A percentile compares a stretch with the other conserved stretches of the same genome.
Evolutionary conservation across 371 early-diverging fungal species (phyloP).

Genomic region (Mucor plumbeus): DNA sequence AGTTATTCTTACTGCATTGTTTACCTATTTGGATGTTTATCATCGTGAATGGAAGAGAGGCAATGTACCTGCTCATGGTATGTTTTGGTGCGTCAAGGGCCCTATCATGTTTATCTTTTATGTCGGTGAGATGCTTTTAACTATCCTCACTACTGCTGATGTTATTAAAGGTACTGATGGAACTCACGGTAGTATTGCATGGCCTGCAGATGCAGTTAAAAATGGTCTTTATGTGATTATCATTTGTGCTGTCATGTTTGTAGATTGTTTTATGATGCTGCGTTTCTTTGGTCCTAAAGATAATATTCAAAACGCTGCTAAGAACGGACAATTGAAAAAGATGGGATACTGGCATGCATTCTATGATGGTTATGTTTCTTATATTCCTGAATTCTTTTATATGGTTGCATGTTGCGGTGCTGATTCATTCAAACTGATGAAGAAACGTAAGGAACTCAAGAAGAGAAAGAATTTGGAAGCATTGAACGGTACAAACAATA

Average conservation of each 20-base stretch:
- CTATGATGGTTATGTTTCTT: slow-evolving; percentile 45
- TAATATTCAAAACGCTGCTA: slow-evolving; percentile 17
- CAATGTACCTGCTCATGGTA: slow-evolving; percentile 47
- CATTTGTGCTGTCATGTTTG: slow-evolving; percentile 44
- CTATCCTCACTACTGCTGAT: slow-evolving; percentile 29
- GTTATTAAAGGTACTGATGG: slow-evolving; percentile 51
- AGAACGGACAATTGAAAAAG: slow-evolving; percentile 2
- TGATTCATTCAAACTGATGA: slow-evolving; percentile 39
- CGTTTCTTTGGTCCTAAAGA: slow-evolving; percentile 40
- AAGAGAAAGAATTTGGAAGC: slow-evolving; percentile 17
- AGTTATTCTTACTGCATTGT: slow-evolving; percentile 46
- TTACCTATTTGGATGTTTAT: slow-evolving; percentile 51
- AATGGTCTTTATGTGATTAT: slow-evolving; percentile 50
- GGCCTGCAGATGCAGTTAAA: slow-evolving; percentile 51
- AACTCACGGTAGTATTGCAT: slow-evolving; percentile 37
- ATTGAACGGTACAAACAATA: background rate
- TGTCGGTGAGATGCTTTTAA: slow-evolving; percentile 48
- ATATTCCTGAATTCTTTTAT: slow-evolving; percentile 49
- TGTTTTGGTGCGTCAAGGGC: slow-evolving; percentile 62
- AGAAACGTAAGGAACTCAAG: slow-evolving; percentile 39
- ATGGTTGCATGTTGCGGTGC: slow-evolving; percentile 40
- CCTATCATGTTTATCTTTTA: slow-evolving; percentile 58
- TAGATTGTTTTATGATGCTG: slow-evolving; percentile 45
- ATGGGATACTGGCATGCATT: slow-evolving; percentile 35
- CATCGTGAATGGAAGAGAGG: slow-evolving; percentile 45